Evolutionary conservation across 2,329 filamentous ascomycete genomes (phyloP).

Genomic region (Fusarium chuoi): DNA sequence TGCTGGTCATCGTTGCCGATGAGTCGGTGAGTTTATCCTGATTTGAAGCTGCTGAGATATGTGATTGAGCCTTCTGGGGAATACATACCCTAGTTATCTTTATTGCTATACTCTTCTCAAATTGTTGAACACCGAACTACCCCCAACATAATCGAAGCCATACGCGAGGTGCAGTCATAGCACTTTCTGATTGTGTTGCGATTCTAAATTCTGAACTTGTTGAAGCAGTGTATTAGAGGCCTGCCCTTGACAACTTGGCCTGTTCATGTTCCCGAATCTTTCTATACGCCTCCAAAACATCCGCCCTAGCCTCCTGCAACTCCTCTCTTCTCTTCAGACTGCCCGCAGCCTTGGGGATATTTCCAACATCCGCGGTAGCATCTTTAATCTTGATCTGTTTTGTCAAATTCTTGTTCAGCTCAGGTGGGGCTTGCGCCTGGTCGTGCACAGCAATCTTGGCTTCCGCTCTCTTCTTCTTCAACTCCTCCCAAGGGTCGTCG

Average conservation of each 20-base stretch:
- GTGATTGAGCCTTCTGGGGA: too few species aligned
- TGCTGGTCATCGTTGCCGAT: background rate
- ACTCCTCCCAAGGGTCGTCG: conserved; percentile 80
- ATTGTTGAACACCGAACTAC: background rate
- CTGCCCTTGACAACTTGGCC: conserved; percentile 43
- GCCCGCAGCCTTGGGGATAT: conserved; percentile 52
- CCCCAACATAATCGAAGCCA: background rate
- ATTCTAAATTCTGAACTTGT: background rate
- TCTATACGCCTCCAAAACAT: conserved; percentile 53
- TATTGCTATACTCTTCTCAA: background rate
- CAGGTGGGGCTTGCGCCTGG: conserved; percentile 80
- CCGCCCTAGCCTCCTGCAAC: conserved; percentile 49
- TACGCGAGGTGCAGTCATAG: background rate
- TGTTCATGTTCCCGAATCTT: conserved; percentile 53
- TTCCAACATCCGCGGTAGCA: conserved; percentile 50
- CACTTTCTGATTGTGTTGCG: background rate
- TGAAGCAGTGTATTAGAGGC: conserved; percentile 13
- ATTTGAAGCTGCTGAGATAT: background rate
- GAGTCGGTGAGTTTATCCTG: background rate
- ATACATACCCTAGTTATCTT: background rate
- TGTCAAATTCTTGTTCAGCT: conserved; percentile 64
- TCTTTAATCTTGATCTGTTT: conserved; percentile 50
- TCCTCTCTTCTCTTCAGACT: conserved; percentile 54
- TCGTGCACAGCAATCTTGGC: conserved; percentile 62
- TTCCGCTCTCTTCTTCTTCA: conserved; percentile 74